Base-by-base conservation (phyloP, 106 monocot genomes). In the Apostasia shenzhenica region DNA sequence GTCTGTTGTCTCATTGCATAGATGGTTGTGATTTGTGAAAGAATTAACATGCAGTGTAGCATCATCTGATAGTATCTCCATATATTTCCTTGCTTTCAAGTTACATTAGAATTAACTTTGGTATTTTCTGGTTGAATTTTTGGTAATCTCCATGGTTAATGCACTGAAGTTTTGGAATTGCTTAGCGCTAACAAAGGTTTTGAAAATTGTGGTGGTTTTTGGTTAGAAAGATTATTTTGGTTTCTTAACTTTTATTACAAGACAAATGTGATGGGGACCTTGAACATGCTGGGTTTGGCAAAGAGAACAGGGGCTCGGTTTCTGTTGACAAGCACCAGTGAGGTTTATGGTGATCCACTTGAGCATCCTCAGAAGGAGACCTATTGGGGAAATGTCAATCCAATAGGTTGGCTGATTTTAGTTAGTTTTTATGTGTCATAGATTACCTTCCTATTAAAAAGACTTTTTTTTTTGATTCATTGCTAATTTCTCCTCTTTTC, bases 191-290 rank as follows among this genome's bases (percentile, higher is more conserved):
- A 26, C 26, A 26, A 26, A 26, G 26, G 26, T 26, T 26, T 26
- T 50, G 14, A 57, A 57, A 37, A 6, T 4, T 4, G 6, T 57
- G n/a, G n/a, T 14, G 3, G 3, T 57, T 4, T 57, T 57, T 57
- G 14, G 2, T 1, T 37, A 50, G 8, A 57, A 26, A 57, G 37
- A 26, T n/a, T 26, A 0, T 57, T 57, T 57, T 57, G 57, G 5
- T 57, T 56, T 54, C 76, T 82, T 80, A 74, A 80, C 57, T 37
- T 13, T 70, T 13, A 43, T 53, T 77, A 91, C 91, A 92, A 92
- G 88, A 88, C 88, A 68, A 92, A 92, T 88, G 92, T 92, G 79
- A 85, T 92, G 83, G 88, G 92, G 47, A 92, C 92, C 1, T 72
- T 92, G 69, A 92, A 92, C 69, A 88, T 92, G 92, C 55, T 92